Evolutionary conservation across 176 grass and related monocot species (phyloP), one percentile per base, ranked within the genome.

Genomic region (Lolium perenne): DNA sequence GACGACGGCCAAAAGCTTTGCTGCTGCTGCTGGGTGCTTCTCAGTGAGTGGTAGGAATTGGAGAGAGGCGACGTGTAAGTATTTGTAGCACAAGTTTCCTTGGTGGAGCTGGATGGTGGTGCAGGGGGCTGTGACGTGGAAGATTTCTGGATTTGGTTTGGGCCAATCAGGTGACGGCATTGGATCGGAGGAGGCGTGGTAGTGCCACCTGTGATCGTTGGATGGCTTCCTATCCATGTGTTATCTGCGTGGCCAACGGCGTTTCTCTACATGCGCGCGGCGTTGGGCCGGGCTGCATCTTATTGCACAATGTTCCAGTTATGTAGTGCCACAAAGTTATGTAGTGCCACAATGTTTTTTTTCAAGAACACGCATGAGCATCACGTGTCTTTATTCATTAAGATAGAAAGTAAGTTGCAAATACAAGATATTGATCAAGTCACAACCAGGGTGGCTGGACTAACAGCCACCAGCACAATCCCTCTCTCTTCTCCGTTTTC

Each of bases 121-220:
- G 86, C 59, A 32, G 71, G 16, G 47, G 10, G 60, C 48, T 82
- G 87, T 82, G 91, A 88, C 87, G 74, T 50, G 71, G 80, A 92
- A 88, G 95, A 97, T 97, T 91, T 97, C 82, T 83, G 90, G 84
- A 94, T 91, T 87, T 97, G 88, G 72, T 2, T 74, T 21, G 5
- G 70, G 32, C 95, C 95, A 97, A 97, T 89, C 72, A 78, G 73
- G 63, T 17, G 12, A 62, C 25, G 12, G 25, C 66, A 69, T 71
- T 76, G 88, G 95, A 94, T 97, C 74, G 32, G 22, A 55, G 85
- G 41, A 76, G 85, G 26, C 32, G 57, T 47, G 68, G 17, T 17
- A 80, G 14, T 84, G 83, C 94, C 94, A 97, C 38, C 38, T 89
- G 86, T 75, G 87, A 81, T 62, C 75, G 45, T 57, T 82, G 82